Evolutionary conservation across 2,329 filamentous ascomycete genomes (phyloP).

Genomic region (Pseudopyrenochaeta lycopersici): DNA sequence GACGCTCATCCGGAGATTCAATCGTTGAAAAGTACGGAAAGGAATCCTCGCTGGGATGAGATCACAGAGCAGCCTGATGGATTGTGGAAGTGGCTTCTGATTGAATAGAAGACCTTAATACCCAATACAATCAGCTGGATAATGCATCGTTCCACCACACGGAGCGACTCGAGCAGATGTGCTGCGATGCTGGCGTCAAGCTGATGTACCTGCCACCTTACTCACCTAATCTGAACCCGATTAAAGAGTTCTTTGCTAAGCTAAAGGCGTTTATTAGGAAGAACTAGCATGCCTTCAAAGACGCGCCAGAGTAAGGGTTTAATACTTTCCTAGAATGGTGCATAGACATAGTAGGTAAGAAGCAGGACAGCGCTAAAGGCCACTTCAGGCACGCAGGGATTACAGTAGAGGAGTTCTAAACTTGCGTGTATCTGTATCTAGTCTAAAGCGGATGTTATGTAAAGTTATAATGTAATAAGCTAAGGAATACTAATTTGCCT

Average conservation of each 20-base stretch:
- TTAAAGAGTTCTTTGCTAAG: constrained; percentile 50
- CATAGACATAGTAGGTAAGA: constrained; percentile 31
- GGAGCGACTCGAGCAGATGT: constrained; percentile 41
- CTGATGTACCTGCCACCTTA: constrained; percentile 46
- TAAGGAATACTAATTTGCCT: too few relatives aligned
- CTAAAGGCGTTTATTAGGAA: constrained; percentile 46
- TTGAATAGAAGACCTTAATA: too few relatives aligned
- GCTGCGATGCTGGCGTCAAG: constrained; percentile 39
- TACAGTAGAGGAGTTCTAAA: constrained; percentile 9
- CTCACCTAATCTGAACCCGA: constrained; percentile 50
- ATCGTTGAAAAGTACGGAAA: too few relatives aligned
- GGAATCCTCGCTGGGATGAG: too few relatives aligned
- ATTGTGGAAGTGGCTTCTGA: too few relatives aligned
- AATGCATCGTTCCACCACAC: constrained; percentile 18
- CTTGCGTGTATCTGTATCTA: too few relatives aligned
- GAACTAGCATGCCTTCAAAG: constrained; percentile 20
- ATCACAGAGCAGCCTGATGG: too few relatives aligned
- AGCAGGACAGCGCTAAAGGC: constrained; percentile 28
- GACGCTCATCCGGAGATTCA: too few relatives aligned
- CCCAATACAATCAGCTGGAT: too few relatives aligned
- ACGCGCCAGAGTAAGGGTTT: constrained; percentile 28
- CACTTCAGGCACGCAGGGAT: constrained; percentile 37
- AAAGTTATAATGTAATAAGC: too few relatives aligned
- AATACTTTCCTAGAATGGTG: constrained; percentile 38
- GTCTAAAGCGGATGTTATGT: too few relatives aligned